A percentile compares a stretch with the other conserved stretches of the same genome.
Evolutionary conservation across 1,139 yeast species (phyloP).

Genomic region (Komagataea norvegica): DNA sequence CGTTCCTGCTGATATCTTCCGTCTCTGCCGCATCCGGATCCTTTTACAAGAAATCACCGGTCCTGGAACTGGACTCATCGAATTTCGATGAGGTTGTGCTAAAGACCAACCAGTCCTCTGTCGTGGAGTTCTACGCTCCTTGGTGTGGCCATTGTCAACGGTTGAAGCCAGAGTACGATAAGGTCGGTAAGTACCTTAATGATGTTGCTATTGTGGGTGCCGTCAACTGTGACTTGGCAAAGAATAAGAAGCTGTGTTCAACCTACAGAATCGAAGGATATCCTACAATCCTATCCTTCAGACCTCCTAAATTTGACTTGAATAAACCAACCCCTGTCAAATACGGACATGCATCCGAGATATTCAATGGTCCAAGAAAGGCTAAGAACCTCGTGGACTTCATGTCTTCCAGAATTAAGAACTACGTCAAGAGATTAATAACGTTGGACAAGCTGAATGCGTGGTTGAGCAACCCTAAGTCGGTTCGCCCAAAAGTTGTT

Average conservation of each 20-base stretch:
- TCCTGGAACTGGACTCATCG: constrained; percentile 51
- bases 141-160: constrained; percentile 88
- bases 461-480: constrained; percentile 16
- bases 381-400: constrained; percentile 55
- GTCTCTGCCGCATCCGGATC: background rate
- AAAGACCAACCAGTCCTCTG: constrained; percentile 67
- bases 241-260: constrained; percentile 68
- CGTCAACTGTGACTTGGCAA: constrained; percentile 74
- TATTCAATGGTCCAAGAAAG: constrained; percentile 65
- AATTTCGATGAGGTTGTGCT: constrained; percentile 64
- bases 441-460: constrained; percentile 32
- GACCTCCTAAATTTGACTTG: constrained; percentile 64
- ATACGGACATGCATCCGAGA: constrained; percentile 53
- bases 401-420: constrained; percentile 60
- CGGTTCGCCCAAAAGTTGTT: constrained; percentile 38
- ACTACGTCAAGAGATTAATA: constrained; percentile 57
- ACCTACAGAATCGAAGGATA: constrained; percentile 64
- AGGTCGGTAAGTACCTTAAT: constrained; percentile 56
- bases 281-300: constrained; percentile 76
- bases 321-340: constrained; percentile 16
- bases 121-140: constrained; percentile 94
- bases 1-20: background rate
- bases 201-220: constrained; percentile 70
- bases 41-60: constrained; percentile 41
- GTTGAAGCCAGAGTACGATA: constrained; percentile 51